A percentile compares a stretch with the other conserved stretches of the same genome.
These are phyloP conservation scores for Suaeda aralocaspica DNA, from an alignment of 148 eudicot genomes.

Conservation along the genomic window DNA sequence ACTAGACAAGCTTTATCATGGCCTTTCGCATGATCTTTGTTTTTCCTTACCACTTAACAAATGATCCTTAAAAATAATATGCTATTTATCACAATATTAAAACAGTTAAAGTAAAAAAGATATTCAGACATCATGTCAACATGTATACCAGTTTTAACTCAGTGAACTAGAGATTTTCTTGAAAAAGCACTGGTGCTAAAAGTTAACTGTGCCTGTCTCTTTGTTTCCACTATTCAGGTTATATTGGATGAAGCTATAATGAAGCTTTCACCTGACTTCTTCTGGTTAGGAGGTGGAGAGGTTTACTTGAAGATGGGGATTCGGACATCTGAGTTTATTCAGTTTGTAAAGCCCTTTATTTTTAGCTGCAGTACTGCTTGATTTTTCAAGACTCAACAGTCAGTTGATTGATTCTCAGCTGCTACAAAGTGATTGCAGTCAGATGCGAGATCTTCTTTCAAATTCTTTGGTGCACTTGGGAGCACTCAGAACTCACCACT, in stretches of 20 bases:
- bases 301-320: conserved; percentile 81
- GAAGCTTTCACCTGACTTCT: conserved; percentile 81
- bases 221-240: conserved; percentile 61
- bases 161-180: too few species aligned
- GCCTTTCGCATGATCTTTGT: too few species aligned
- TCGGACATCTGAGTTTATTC: conserved; percentile 69
- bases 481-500: too few species aligned
- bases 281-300: conserved; percentile 99
- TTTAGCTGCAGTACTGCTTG: conserved; percentile 62
- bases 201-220: neutral
- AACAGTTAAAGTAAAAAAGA: too few species aligned
- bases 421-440: neutral
- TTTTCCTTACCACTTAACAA: too few species aligned
- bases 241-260: conserved; percentile 92
- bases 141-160: too few species aligned
- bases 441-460: neutral
- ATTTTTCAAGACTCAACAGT: conserved; percentile 13
- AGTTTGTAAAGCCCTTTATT: conserved; percentile 64
- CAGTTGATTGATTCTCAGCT: neutral
- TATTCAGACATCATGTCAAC: too few species aligned
- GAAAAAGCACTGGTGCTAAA: too few species aligned
- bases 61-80: too few species aligned
- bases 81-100: too few species aligned
- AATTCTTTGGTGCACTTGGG: too few species aligned
- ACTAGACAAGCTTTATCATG: too few species aligned